These are phyloP conservation scores for Sporothrix brunneoviolacea DNA, from an alignment of 2,329 filamentous ascomycete genomes.

Conservation along the genomic window DNA sequence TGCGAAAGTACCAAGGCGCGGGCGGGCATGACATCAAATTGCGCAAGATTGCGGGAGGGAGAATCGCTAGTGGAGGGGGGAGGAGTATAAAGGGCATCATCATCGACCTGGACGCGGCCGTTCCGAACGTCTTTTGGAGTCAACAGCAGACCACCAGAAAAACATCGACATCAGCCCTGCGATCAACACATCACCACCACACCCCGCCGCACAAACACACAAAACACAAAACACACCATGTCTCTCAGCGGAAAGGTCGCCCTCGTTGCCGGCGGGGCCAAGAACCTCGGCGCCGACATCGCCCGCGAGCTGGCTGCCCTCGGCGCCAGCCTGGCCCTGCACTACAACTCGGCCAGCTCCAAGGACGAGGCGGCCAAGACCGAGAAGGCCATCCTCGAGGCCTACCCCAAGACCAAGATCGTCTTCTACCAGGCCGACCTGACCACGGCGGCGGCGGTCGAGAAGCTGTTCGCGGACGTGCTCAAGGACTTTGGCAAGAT, in stretches of 20 bases:
- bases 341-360: constrained; percentile 35
- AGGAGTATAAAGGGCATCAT: neutral
- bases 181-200: no score
- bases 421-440: constrained; percentile 38
- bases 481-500: constrained; percentile 37
- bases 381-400: constrained; percentile 29
- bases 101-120: no score
- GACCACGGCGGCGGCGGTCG: constrained; percentile 33
- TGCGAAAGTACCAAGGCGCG: no score
- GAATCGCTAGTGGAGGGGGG: no score
- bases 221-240: neutral
- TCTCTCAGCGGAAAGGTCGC: constrained; percentile 32
- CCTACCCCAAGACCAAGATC: constrained; percentile 28
- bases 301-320: constrained; percentile 30
- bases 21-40: no score
- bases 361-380: constrained; percentile 31
- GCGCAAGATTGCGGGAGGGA: no score
- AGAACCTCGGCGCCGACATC: constrained; percentile 35
- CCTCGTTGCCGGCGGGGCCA: constrained; percentile 35
- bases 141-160: no score
- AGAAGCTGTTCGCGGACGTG: constrained; percentile 33
- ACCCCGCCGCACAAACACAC: neutral
- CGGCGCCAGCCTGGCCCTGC: constrained; percentile 25
- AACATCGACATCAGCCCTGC: no score
- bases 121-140: no score